Conservation (phyloP, 768 basidiomycete species). For the Leucosporidium yakuticum region DNA sequence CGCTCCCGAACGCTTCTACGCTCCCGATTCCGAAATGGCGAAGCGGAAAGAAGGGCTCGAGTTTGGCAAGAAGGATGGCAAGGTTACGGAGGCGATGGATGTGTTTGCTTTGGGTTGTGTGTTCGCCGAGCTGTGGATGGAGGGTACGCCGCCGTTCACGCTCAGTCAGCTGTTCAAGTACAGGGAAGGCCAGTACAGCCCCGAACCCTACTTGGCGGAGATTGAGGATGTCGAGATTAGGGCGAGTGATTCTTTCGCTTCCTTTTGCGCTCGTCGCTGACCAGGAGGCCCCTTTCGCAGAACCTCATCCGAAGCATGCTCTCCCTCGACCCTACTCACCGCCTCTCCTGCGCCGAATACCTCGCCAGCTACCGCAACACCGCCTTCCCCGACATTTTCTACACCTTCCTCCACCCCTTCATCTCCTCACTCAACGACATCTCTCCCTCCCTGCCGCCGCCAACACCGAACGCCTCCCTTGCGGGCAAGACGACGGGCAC, state of each 20-base stretch:
- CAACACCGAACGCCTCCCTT: neutral
- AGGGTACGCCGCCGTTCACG: conserved; percentile 87
- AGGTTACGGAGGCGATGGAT: conserved; percentile 93
- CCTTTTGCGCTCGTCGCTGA: neutral
- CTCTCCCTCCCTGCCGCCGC: neutral
- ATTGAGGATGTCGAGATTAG: conserved; percentile 77
- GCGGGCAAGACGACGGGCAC: neutral
- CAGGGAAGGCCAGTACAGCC: conserved; percentile 65
- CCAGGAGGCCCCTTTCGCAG: conserved; percentile 50
- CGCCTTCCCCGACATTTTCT: conserved; percentile 88
- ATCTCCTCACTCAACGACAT: conserved; percentile 71
- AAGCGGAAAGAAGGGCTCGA: conserved; percentile 59
- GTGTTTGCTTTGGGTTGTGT: conserved; percentile 93
- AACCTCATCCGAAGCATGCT: conserved; percentile 86
- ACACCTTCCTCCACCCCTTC: conserved; percentile 89
- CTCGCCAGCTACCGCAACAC: conserved; percentile 67
- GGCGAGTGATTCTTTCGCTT: conserved; percentile 51
- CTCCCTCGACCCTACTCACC: conserved; percentile 62
- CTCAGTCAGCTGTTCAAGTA: conserved; percentile 94
- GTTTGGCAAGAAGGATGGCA: conserved; percentile 62
- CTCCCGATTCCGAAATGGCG: conserved; percentile 65
- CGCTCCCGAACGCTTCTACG: conserved; percentile 92
- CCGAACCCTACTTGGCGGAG: conserved; percentile 55
- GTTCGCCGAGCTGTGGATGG: conserved; percentile 88
- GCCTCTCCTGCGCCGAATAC: conserved; percentile 75